phyloP scores from a whole-genome alignment of 2,329 filamentous ascomycete genomes.

The Coniochaeta sp. region DNA sequence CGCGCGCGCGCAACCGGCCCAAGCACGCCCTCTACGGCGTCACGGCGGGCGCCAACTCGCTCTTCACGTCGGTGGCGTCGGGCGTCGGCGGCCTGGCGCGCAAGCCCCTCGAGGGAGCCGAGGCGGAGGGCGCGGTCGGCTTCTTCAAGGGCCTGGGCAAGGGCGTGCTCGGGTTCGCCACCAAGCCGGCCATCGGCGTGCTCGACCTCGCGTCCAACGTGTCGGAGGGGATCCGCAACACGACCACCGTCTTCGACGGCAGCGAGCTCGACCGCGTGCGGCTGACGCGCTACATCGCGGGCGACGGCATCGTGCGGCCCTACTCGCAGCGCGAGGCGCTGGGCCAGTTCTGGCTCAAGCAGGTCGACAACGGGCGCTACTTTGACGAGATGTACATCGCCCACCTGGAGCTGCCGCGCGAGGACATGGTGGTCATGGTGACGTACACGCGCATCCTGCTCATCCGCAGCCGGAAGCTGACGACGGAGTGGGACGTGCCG shows the following conservation, averaged over 20 bases:
- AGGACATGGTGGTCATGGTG: constrained; percentile 85
- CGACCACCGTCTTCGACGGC: constrained; percentile 94
- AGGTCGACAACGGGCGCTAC: constrained; percentile 93
- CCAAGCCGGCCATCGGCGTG: constrained; percentile 92
- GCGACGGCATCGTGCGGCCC: constrained; percentile 87
- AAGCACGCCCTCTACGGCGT: constrained; percentile 98
- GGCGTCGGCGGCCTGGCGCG: constrained; percentile 89
- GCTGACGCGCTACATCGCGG: constrained; percentile 84
- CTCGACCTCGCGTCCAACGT: constrained; percentile 97
- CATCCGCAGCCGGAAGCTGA: constrained; percentile 76
- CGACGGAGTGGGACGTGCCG: constrained; percentile 91
- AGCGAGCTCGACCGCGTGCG: constrained; percentile 91
- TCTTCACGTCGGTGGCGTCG: constrained; percentile 85
- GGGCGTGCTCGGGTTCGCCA: constrained; percentile 86
- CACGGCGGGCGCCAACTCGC: constrained; percentile 88
- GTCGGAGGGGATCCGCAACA: constrained; percentile 95
- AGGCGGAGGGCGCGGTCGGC: constrained; percentile 86
- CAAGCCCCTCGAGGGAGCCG: constrained; percentile 90
- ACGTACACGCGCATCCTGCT: constrained; percentile 85
- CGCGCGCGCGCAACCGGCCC: constrained; percentile 82
- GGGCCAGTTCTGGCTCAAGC: constrained; percentile 98
- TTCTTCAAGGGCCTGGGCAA: constrained; percentile 99
- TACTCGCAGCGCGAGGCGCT: constrained; percentile 93
- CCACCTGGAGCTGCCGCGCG: constrained; percentile 82
- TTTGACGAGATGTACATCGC: constrained; percentile 98